Conservation (phyloP, 495 filamentous ascomycete genomes). For the Talaromyces proteolyticus region DNA sequence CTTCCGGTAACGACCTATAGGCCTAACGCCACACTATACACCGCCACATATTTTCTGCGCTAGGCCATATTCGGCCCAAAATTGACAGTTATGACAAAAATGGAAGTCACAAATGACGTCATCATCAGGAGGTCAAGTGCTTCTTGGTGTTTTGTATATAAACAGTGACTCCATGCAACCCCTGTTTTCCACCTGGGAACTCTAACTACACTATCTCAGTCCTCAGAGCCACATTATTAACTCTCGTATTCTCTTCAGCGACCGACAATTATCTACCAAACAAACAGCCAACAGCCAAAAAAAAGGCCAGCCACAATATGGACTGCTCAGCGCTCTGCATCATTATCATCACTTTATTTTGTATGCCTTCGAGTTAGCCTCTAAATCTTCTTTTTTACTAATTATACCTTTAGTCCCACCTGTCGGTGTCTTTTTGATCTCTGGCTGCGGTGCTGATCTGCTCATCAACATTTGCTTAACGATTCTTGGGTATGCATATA, state of each 20-base stretch:
- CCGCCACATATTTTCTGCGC: background rate
- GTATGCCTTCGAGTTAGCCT: slow-evolving; percentile 43
- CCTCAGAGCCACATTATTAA: background rate
- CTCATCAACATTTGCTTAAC: slow-evolving; percentile 61
- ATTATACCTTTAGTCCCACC: slow-evolving; percentile 46
- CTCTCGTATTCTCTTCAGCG: background rate
- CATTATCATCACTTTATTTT: slow-evolving; percentile 53
- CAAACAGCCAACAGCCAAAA: slow-evolving; percentile 3
- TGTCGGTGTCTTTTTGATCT: slow-evolving; percentile 56
- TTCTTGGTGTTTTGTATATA: no score
- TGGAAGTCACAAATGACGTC: background rate
- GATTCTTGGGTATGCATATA: slow-evolving; percentile 46
- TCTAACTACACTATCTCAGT: background rate
- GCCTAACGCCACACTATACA: background rate
- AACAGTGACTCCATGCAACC: no score
- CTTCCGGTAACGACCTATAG: background rate
- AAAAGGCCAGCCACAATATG: no score
- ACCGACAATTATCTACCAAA: background rate
- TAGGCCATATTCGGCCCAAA: background rate
- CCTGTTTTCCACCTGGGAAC: background rate
- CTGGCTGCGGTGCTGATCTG: slow-evolving; percentile 59
- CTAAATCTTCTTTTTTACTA: background rate
- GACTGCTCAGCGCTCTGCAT: slow-evolving; percentile 36
- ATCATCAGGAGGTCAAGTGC: no score
- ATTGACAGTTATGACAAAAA: background rate